Percentiles rank a stretch among this genome's conserved stretches.
Conservation (phyloP, 768 basidiomycete genomes). For the Podaxis mareebaensis region DNA sequence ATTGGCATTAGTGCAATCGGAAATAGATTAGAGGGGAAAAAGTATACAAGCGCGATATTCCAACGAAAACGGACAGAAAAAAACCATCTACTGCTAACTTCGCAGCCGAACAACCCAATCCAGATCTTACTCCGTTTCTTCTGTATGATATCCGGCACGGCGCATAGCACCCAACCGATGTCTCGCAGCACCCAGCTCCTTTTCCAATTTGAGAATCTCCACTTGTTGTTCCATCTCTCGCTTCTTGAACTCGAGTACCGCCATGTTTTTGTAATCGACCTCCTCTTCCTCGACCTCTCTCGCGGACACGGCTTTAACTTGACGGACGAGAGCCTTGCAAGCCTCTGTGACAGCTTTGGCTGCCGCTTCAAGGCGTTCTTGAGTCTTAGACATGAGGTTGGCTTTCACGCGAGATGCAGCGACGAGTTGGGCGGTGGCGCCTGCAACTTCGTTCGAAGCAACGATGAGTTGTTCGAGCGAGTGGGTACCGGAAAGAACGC, state of each 20-base stretch:
- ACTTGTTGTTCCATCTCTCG: slow-evolving; percentile 99
- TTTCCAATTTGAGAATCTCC: slow-evolving; percentile 95
- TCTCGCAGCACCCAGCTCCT: slow-evolving; percentile 87
- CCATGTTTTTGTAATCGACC: slow-evolving; percentile 91
- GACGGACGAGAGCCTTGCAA: slow-evolving; percentile 92
- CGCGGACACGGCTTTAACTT: slow-evolving; percentile 94
- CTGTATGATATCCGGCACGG: slow-evolving; percentile 86
- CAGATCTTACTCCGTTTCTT: slow-evolving; percentile 64
- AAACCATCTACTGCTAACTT: not conserved
- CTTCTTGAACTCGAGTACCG: slow-evolving; percentile 92
- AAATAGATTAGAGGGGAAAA: slow-evolving; percentile 8
- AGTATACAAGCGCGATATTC: not conserved
- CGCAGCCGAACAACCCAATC: not conserved
- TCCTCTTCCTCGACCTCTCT: slow-evolving; percentile 79
- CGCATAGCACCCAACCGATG: slow-evolving; percentile 84
- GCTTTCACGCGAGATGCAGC: slow-evolving; percentile 98
- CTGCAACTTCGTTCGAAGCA: slow-evolving; percentile 98
- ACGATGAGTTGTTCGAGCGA: slow-evolving; percentile 99
- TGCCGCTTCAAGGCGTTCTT: slow-evolving; percentile 92
- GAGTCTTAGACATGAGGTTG: slow-evolving; percentile 97
- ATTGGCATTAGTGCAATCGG: not conserved
- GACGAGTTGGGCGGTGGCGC: slow-evolving; percentile 95
- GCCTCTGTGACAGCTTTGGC: slow-evolving; percentile 98
- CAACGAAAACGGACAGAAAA: not conserved
- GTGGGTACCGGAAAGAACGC: slow-evolving; percentile 94